Evolutionary conservation across 2,329 filamentous ascomycete species (phyloP).

Genomic region (Myriosclerotinia duriaeana): DNA sequence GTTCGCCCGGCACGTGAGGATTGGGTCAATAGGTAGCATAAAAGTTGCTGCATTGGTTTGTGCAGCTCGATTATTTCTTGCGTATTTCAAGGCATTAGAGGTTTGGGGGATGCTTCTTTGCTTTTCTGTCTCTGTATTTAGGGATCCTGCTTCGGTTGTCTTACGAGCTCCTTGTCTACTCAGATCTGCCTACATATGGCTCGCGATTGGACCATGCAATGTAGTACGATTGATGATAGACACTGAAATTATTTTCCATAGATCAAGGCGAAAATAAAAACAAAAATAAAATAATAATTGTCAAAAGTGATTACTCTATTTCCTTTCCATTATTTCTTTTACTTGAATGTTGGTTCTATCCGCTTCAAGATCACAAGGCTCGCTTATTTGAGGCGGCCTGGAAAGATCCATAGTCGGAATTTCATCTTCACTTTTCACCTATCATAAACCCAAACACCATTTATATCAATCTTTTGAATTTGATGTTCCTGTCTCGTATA

Average conservation of each 20-base stretch:
- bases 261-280: conserved; percentile 34
- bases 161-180: conserved; percentile 33
- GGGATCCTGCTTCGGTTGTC: conserved; percentile 37
- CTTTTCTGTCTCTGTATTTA: conserved; percentile 38
- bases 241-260: conserved; percentile 34
- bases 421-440: not conserved
- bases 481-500: not conserved
- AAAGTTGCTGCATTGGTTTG: conserved; percentile 39
- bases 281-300: conserved; percentile 31
- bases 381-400: not conserved
- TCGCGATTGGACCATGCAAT: conserved; percentile 31
- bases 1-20: conserved; percentile 41
- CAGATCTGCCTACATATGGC: conserved; percentile 31
- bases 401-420: not conserved
- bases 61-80: conserved; percentile 36
- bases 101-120: conserved; percentile 39
- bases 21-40: conserved; percentile 38
- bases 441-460: not conserved
- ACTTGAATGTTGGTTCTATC: not conserved
- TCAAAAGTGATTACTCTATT: not conserved
- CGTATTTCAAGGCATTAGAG: conserved; percentile 38
- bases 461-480: not conserved
- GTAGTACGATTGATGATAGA: conserved; percentile 31
- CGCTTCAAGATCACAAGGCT: not conserved
- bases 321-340: not conserved